Evolutionary conservation across 805 yeast genomes (phyloP).

Genomic region (Myxozyma geophila): DNA sequence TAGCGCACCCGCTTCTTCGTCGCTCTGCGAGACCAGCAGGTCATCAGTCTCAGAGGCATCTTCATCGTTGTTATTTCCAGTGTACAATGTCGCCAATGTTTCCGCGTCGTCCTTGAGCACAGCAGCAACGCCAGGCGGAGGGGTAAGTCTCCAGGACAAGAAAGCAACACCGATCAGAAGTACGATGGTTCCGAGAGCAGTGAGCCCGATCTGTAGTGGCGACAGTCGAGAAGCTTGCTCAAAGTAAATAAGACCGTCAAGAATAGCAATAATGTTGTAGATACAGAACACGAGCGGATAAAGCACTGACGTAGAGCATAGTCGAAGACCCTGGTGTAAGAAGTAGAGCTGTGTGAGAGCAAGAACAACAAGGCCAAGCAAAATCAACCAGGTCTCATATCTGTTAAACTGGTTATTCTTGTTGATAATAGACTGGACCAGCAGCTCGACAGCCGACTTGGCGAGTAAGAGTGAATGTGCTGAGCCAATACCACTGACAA

Average conservation of each 20-base stretch:
- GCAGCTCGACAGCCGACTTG: conserved; percentile 76
- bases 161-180: conserved; percentile 64
- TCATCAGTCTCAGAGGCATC: conserved; percentile 30
- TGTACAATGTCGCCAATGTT: conserved; percentile 17
- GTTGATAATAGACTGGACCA: conserved; percentile 52
- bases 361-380: conserved; percentile 59
- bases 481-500: conserved; percentile 73
- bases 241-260: conserved; percentile 66
- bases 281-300: conserved; percentile 87
- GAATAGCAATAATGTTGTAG: conserved; percentile 70
- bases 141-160: conserved; percentile 58
- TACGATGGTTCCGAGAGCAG: conserved; percentile 55
- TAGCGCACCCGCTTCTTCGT: conserved; percentile 20
- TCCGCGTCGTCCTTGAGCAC: conserved; percentile 24
- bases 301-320: conserved; percentile 72
- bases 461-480: conserved; percentile 87
- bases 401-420: conserved; percentile 49
- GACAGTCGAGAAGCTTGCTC: conserved; percentile 54
- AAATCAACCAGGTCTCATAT: conserved; percentile 55
- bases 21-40: conserved; percentile 14
- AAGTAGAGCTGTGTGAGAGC: conserved; percentile 74
- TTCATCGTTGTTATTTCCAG: conserved; percentile 9
- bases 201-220: conserved; percentile 47
- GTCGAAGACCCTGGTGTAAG: conserved; percentile 72
- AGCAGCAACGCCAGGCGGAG: conserved; percentile 23